phyloP scores from a whole-genome alignment of 805 yeast genomes.

The Hanseniaspora pseudoguilliermondii region DNA sequence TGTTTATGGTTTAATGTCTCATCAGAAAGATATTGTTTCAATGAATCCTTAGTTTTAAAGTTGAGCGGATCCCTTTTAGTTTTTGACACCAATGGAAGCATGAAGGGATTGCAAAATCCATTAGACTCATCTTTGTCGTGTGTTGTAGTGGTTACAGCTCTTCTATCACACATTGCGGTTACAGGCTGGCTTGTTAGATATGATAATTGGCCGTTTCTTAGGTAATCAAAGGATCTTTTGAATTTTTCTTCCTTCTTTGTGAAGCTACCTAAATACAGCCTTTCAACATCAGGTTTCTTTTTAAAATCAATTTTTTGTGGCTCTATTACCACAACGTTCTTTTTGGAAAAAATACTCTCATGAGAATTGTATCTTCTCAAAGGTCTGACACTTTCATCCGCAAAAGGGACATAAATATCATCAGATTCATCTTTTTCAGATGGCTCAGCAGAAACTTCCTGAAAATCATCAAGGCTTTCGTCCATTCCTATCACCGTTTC shows the following conservation, averaged over 20 bases:
- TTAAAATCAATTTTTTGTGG: neutral
- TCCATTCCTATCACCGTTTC: conserved; percentile 8
- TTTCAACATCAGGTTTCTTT: neutral
- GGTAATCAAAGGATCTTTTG: conserved; percentile 9
- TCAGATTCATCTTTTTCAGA: conserved; percentile 7
- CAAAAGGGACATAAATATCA: neutral
- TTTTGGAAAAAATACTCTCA: conserved; percentile 24
- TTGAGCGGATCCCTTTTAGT: neutral
- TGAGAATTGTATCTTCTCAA: conserved; percentile 25
- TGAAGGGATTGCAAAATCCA: neutral
- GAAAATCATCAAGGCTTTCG: neutral
- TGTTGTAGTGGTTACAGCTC: conserved; percentile 10
- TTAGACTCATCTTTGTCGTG: neutral
- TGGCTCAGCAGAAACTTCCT: neutral
- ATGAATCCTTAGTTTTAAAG: conserved; percentile 4
- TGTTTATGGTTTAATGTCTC: neutral
- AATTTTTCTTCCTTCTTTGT: conserved; percentile 10
- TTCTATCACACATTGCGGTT: neutral
- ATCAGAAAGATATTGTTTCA: neutral
- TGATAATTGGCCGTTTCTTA: conserved; percentile 9
- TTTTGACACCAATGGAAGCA: conserved; percentile 1
- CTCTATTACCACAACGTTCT: conserved; percentile 8
- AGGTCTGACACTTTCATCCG: conserved; percentile 12
- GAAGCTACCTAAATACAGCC: conserved; percentile 8
- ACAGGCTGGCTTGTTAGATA: conserved; percentile 11